These are phyloP conservation scores for Seiridium unicorne DNA, from an alignment of 2,329 filamentous ascomycete genomes.

Conservation along the genomic window DNA sequence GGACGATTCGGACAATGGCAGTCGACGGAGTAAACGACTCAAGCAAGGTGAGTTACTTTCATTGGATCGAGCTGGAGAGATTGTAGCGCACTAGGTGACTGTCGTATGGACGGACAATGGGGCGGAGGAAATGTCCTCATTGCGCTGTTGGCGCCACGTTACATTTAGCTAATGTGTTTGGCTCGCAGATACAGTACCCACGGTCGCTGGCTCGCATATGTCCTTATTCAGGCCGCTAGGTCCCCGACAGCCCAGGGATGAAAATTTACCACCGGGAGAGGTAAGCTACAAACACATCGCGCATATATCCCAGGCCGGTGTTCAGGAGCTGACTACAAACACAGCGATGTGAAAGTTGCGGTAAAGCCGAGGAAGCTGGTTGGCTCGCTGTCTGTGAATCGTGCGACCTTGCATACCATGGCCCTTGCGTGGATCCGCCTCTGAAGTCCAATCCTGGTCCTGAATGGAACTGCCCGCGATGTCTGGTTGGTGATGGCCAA, in stretches of 20 bases:
- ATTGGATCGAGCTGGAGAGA: too few relatives aligned
- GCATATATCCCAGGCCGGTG: too few relatives aligned
- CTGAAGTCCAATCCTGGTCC: slow-evolving; percentile 73
- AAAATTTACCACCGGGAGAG: slow-evolving; percentile 43
- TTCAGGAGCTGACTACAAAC: slow-evolving; percentile 17
- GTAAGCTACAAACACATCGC: slow-evolving; percentile 18
- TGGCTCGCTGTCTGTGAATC: slow-evolving; percentile 82
- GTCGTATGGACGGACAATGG: background rate
- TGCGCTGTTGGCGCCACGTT: slow-evolving; percentile 9
- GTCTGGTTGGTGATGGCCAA: slow-evolving; percentile 91
- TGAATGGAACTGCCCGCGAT: slow-evolving; percentile 96
- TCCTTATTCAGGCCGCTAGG: slow-evolving; percentile 83
- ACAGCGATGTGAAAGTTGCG: slow-evolving; percentile 83
- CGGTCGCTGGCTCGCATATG: slow-evolving; percentile 96
- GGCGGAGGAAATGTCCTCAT: background rate
- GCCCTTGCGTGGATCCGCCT: slow-evolving; percentile 83
- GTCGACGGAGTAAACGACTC: slow-evolving; percentile 85
- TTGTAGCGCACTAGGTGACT: background rate
- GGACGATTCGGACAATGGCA: slow-evolving; percentile 63
- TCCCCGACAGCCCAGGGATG: slow-evolving; percentile 61
- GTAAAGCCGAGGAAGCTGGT: slow-evolving; percentile 69
- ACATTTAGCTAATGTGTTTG: slow-evolving; percentile 32
- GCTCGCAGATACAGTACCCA: slow-evolving; percentile 63
- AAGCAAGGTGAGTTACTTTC: slow-evolving; percentile 68
- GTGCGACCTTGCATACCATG: slow-evolving; percentile 86